Conservation (phyloP, 1,284 basidiomycete species). For the Irpex rosettiformis region DNA sequence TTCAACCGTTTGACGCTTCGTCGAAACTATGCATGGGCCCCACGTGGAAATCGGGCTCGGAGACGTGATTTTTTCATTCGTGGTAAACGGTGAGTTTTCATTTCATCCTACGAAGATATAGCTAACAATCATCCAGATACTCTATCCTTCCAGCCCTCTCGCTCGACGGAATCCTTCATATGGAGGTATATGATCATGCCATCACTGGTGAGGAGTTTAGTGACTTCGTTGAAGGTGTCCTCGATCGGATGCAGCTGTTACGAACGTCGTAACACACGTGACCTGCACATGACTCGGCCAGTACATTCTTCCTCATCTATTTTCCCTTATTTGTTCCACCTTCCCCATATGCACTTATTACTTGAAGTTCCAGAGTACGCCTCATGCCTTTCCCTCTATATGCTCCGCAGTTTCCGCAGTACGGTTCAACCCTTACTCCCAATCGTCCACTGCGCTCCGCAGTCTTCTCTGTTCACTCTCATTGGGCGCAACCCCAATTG, state of each 20-base stretch:
- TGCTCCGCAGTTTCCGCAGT: no score
- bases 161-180: constrained; percentile 19
- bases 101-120: neutral
- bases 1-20: constrained; percentile 26
- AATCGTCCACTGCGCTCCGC: no score
- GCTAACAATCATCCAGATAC: constrained; percentile 13
- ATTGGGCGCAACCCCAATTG: no score
- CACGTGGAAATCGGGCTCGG: constrained; percentile 22
- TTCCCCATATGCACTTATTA: no score
- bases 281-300: no score
- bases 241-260: constrained; percentile 34
- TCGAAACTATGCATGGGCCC: constrained; percentile 28
- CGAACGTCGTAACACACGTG: no score
- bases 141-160: constrained; percentile 22
- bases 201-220: constrained; percentile 13
- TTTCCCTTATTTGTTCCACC: no score
- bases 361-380: no score
- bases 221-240: constrained; percentile 26
- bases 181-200: constrained; percentile 18
- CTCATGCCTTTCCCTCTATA: no score
- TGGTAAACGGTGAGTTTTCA: constrained; percentile 26
- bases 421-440: constrained; percentile 16
- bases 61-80: constrained; percentile 29
- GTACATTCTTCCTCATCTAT: no score
- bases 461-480: no score